A percentile compares a stretch with the other conserved stretches of the same genome.
Conservation (phyloP, 352 stramenopile genomes). For the Globisporangium echinulatum region DNA sequence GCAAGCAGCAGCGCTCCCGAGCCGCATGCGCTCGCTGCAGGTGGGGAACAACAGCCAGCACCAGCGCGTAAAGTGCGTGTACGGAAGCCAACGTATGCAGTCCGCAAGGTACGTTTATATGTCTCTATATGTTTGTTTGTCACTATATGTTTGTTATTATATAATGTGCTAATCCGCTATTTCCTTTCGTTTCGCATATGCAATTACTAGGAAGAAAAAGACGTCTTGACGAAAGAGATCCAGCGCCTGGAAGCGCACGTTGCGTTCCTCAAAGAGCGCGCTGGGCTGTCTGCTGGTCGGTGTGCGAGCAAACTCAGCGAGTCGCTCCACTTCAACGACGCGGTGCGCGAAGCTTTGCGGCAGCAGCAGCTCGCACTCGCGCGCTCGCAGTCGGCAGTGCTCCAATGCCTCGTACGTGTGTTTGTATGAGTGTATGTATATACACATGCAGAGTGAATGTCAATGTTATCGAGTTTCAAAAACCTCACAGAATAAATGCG, state of each 20-base stretch:
- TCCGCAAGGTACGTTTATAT: conserved; percentile 9
- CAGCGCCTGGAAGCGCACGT: conserved; percentile 26
- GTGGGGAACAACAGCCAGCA: not conserved
- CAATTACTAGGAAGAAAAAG: conserved; percentile 31
- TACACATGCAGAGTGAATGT: too few species aligned
- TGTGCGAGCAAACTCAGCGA: conserved; percentile 7
- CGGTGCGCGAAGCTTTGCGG: conserved; percentile 11
- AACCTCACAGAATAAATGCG: not conserved
- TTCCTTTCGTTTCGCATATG: too few species aligned
- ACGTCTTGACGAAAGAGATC: conserved; percentile 29
- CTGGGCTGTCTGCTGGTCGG: conserved; percentile 20
- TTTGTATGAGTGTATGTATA: too few species aligned
- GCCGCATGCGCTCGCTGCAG: not conserved
- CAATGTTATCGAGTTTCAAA: too few species aligned
- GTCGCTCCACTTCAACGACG: conserved; percentile 9
- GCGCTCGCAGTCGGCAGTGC: conserved; percentile 12
- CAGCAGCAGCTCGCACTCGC: conserved; percentile 15
- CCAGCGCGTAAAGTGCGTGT: conserved; percentile 13
- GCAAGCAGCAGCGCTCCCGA: conserved; percentile 9
- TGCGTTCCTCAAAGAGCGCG: conserved; percentile 17
- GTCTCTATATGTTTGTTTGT: not conserved
- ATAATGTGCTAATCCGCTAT: too few species aligned
- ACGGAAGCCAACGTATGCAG: conserved; percentile 15
- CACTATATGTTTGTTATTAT: not conserved
- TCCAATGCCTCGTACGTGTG: conserved; percentile 13